These are phyloP conservation scores for Entophlyctis luteolus DNA, from an alignment of 192 early-diverging fungal genomes.

Conservation along the genomic window DNA sequence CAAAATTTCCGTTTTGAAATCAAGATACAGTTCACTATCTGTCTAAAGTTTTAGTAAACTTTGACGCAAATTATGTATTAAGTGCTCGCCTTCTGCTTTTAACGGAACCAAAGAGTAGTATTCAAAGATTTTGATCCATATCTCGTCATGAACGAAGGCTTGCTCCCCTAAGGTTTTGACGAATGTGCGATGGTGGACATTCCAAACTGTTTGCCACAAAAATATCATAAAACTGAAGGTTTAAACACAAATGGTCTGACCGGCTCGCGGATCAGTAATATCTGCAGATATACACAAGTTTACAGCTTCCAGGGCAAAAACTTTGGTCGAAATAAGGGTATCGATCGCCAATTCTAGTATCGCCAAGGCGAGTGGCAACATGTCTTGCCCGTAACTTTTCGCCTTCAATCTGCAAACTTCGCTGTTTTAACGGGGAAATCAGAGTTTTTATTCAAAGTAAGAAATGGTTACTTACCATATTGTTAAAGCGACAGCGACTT, in stretches of 20 bases:
- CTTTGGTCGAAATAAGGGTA: neutral
- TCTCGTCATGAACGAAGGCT: too few species aligned
- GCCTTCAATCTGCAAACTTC: constrained; percentile 5
- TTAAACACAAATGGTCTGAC: constrained; percentile 6
- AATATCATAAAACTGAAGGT: too few species aligned
- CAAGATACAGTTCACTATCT: constrained; percentile 10
- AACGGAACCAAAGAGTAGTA: neutral
- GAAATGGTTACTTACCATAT: neutral
- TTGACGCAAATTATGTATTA: neutral
- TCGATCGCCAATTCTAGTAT: constrained; percentile 1
- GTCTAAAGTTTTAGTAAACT: neutral
- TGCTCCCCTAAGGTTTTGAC: neutral
- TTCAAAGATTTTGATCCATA: too few species aligned
- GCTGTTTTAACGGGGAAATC: neutral
- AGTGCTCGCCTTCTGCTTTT: too few species aligned
- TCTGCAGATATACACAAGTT: neutral
- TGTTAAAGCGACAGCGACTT: constrained; percentile 3
- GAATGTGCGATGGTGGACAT: constrained; percentile 4
- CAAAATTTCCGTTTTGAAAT: constrained; percentile 1
- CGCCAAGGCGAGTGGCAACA: neutral
- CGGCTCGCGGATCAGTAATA: constrained; percentile 15
- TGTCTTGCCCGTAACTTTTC: neutral
- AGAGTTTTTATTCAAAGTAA: neutral
- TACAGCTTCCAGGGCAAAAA: neutral
- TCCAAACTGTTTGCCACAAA: neutral